Evolutionary conservation across 306 rosid species (phyloP).

Genomic region (Coriaria nepalensis): DNA sequence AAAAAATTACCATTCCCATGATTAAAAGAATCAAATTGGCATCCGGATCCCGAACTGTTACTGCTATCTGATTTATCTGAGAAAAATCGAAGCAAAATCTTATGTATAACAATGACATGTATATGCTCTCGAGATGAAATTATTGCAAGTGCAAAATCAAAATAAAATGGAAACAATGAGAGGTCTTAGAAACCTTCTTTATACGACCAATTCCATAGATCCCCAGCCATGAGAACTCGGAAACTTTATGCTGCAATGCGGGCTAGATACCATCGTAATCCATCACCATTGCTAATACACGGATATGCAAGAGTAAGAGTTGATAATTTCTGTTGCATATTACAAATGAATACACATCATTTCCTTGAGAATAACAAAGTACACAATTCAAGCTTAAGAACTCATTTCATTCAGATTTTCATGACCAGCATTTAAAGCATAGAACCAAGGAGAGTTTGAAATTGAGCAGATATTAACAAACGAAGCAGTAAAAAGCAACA

Average conservation of each 20-base stretch:
- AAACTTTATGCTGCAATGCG: slow-evolving; percentile 30
- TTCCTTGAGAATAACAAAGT: too few species aligned
- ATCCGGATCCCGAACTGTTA: slow-evolving; percentile 19
- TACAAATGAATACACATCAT: not conserved
- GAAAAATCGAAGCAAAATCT: slow-evolving; percentile 16
- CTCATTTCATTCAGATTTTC: too few species aligned
- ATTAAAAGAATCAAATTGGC: slow-evolving; percentile 40
- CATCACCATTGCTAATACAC: too few species aligned
- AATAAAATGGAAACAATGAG: slow-evolving; percentile 6
- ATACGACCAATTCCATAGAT: slow-evolving; percentile 48
- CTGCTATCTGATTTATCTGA: slow-evolving; percentile 25
- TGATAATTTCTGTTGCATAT: not conserved
- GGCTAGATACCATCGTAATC: not conserved
- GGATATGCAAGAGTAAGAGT: slow-evolving; percentile 3
- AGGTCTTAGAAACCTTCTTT: slow-evolving; percentile 36
- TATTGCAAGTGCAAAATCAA: too few species aligned
- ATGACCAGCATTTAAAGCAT: too few species aligned
- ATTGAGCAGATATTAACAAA: not conserved
- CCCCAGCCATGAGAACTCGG: slow-evolving; percentile 40
- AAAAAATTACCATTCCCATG: slow-evolving; percentile 31
- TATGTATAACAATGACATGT: slow-evolving; percentile 1
- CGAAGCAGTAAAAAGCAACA: not conserved
- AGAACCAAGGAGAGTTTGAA: too few species aligned
- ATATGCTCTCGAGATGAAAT: slow-evolving; percentile 6
- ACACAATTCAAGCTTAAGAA: too few species aligned